Evolutionary conservation across 2,329 filamentous ascomycete species (phyloP), one percentile per base, ranked within the genome.

Genomic region (Elsinoe arachidis): DNA sequence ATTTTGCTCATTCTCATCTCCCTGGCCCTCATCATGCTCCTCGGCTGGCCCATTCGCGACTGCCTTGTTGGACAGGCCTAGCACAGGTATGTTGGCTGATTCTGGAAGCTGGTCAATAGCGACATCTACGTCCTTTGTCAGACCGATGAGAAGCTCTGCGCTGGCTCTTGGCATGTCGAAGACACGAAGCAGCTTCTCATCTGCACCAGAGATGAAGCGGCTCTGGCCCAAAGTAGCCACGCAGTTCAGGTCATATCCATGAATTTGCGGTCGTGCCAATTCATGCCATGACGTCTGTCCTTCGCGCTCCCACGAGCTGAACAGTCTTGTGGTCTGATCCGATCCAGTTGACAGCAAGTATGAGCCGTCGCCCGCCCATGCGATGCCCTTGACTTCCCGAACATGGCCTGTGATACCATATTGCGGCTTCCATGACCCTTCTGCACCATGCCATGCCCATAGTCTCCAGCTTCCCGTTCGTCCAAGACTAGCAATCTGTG

Each of bases 241-340:
- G 70, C 93, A 97, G 75, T 97, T 99, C 56, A 99, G 80, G 70
- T 99, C 92, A 70, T 99, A 99, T 37, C 93, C 93, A 69, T 99
- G 93, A 62, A 99, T 99, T 70, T 99, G 93, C 3, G 93, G 93
- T 52, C 93, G 80, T 1, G 91, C 87, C 76, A 97, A 90, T 70
- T 99, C 93, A 71, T 97, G 92, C 93, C 93, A 99, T 10, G 89
- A 90, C 11, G 64, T 66, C 2, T 67, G 65, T 1, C 70, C 60
- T 5, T 58, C 71, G 30, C 77, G 76, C 60, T 79, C 80, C 93
- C 92, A 97, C 66, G 84, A 76, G 1, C 89, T 86, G 69, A 92
- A 89, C 17, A 97, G 78, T 51, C 93, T 81, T 2, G 92, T 96
- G 0, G 93, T 99, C 73, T 99, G 93, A 72, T 99, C 93, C 6